Evolutionary conservation across 139 green algal genomes (phyloP), one percentile per base, ranked within the genome.

Genomic region (Tetraselmis chui): DNA sequence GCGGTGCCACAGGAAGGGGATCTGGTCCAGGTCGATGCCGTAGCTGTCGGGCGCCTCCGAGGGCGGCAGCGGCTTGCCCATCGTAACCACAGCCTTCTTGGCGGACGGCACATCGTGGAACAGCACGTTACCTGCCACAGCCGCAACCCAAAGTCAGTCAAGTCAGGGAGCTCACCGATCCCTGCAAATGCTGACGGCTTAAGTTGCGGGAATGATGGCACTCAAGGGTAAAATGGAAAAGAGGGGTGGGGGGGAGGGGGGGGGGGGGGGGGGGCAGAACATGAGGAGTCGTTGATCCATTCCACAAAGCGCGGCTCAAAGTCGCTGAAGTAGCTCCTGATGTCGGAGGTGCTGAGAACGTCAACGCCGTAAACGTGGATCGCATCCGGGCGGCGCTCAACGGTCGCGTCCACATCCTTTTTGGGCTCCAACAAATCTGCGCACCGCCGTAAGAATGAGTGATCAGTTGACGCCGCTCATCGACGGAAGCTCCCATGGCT

Each of bases 331-430:
- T 94, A 94, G 1, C 1, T 1, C 77, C 90, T 59, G 59, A 86
- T n/a, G 80, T 91, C 84, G 0, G 11, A 29, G 1, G 88, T 96
- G 84, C 85, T 93, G 90, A 98, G 88, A n/a, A 96, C 76, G 88
- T 97, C 94, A 18, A 97, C 90, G 27, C 94, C 94, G 82, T 97
- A 97, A 74, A 97, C 77, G 88, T 96, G 91, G 29, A 96, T 84
- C 0, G 89, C 90, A 25, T 92, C 88, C 1, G 83, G 83, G 24
- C 91, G 85, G 28, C 89, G 83, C 78, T 81, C 83, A n/a, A 88
- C 83, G 25, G 87, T 80, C 0, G 31, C 18, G 0, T 75, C 75
- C 75, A 88, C 85, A 29, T 95, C 89, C 26, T 82, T 82, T 18
- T 89, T 86, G 79, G 84, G 22, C 83, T 96, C 92, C 81, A 91